Percentiles rank a stretch among this genome's conserved stretches.
These are phyloP conservation scores for Gloeopeniophorella convolvens DNA, from an alignment of 768 basidiomycete species.

Conservation along the genomic window DNA sequence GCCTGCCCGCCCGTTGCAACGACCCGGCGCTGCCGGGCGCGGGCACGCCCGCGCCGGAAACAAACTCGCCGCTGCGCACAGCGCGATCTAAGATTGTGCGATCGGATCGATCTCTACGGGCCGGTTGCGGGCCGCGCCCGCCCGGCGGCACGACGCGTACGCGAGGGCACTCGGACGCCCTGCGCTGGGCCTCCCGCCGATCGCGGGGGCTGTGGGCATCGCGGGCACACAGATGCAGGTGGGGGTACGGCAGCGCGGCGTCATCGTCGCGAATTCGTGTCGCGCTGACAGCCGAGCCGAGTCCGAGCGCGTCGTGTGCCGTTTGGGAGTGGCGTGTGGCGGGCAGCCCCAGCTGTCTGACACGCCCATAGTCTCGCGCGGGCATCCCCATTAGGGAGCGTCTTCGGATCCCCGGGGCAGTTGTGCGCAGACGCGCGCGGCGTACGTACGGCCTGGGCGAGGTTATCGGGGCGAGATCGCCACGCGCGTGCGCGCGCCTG, in stretches of 20 bases:
- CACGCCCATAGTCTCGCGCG: too few relatives aligned
- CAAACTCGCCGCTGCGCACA: background rate
- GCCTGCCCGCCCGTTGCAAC: too few relatives aligned
- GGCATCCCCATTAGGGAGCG: conserved; percentile 9
- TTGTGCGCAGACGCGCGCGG: background rate
- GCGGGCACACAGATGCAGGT: too few relatives aligned
- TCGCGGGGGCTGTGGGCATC: too few relatives aligned
- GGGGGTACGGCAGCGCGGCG: too few relatives aligned
- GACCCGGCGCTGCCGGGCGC: background rate
- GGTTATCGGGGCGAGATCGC: conserved; percentile 11
- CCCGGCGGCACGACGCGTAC: background rate
- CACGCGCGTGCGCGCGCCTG: conserved; percentile 10
- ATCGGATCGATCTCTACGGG: conserved; percentile 20
- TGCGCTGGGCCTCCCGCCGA: too few relatives aligned
- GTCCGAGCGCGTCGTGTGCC: too few relatives aligned
- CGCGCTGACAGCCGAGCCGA: too few relatives aligned
- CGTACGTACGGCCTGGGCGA: conserved; percentile 5
- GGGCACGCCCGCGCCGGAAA: background rate
- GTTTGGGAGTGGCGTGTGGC: too few relatives aligned
- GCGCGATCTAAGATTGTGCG: conserved; percentile 5
- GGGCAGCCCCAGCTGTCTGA: too few relatives aligned
- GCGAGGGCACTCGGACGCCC: too few relatives aligned
- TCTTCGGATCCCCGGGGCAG: conserved; percentile 9
- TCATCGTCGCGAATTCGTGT: too few relatives aligned
- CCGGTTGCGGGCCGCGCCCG: conserved; percentile 12